Evolutionary conservation across 1,139 yeast genomes (phyloP).

Genomic region (Yamadazyma kanchanaburiensis): DNA sequence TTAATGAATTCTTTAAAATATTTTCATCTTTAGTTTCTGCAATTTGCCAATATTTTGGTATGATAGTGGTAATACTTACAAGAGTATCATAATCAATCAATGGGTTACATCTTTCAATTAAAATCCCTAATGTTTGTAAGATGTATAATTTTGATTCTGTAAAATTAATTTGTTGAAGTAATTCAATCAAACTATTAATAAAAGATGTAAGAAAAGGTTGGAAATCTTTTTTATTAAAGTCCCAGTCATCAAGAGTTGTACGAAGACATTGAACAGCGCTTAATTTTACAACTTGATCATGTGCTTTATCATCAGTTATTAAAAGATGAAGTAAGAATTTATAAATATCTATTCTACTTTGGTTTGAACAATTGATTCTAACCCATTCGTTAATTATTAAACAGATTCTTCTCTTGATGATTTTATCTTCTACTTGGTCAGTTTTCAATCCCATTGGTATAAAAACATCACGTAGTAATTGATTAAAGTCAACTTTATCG

Average conservation of each 20-base stretch:
- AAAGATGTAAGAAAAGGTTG: constrained; percentile 59
- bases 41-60: constrained; percentile 76
- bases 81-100: constrained; percentile 49
- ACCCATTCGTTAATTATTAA: constrained; percentile 81
- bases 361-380: constrained; percentile 57
- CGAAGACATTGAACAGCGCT: constrained; percentile 74
- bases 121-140: constrained; percentile 60
- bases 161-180: constrained; percentile 46
- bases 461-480: constrained; percentile 53
- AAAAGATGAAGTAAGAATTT: constrained; percentile 48
- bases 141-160: constrained; percentile 77
- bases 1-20: constrained; percentile 67
- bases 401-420: constrained; percentile 77
- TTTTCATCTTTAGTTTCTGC: constrained; percentile 52
- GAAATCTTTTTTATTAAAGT: constrained; percentile 66
- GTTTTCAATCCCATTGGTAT: constrained; percentile 61
- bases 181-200: constrained; percentile 44
- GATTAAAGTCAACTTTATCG: constrained; percentile 63
- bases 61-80: constrained; percentile 51
- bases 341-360: constrained; percentile 59
- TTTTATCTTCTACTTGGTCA: constrained; percentile 46
- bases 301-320: constrained; percentile 27
- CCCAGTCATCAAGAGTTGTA: constrained; percentile 80
- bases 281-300: constrained; percentile 71
- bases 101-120: constrained; percentile 67